Percentiles rank a stretch among this genome's conserved stretches.
phyloP scores from a whole-genome alignment of 2,329 filamentous ascomycete genomes.

The Nemania bipapillata region DNA sequence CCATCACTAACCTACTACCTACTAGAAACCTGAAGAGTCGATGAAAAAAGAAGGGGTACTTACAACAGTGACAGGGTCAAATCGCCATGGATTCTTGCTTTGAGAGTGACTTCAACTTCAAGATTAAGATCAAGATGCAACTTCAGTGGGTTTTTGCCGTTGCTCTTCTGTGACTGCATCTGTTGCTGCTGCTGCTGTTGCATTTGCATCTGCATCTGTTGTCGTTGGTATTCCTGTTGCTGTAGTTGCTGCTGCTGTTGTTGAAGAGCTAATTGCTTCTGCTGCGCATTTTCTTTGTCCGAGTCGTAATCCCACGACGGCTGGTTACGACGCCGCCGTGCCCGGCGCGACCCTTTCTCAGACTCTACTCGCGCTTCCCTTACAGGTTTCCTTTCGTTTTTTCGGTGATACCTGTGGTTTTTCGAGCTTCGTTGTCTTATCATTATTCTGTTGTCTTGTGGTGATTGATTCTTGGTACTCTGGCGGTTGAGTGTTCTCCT shows the following conservation, averaged over 20 bases:
- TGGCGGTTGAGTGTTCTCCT: slow-evolving; percentile 3
- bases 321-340: slow-evolving; percentile 49
- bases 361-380: slow-evolving; percentile 45
- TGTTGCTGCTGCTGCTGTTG: slow-evolving; percentile 44
- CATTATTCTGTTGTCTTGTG: slow-evolving; percentile 25
- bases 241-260: slow-evolving; percentile 42
- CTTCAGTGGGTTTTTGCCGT: slow-evolving; percentile 69
- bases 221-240: slow-evolving; percentile 43
- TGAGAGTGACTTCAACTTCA: slow-evolving; percentile 85
- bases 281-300: slow-evolving; percentile 45
- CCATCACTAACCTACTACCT: not conserved
- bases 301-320: slow-evolving; percentile 47
- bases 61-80: slow-evolving; percentile 63
- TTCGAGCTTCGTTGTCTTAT: slow-evolving; percentile 36
- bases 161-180: slow-evolving; percentile 41
- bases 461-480: slow-evolving; percentile 23
- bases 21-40: not conserved
- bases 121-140: slow-evolving; percentile 81
- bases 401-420: slow-evolving; percentile 52
- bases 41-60: slow-evolving; percentile 35
- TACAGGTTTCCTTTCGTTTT: slow-evolving; percentile 47
- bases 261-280: slow-evolving; percentile 48
- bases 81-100: slow-evolving; percentile 87
- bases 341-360: slow-evolving; percentile 44
- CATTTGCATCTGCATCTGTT: slow-evolving; percentile 46